phyloP scores from a whole-genome alignment of 768 basidiomycete species.

The Russula sp. region DNA sequence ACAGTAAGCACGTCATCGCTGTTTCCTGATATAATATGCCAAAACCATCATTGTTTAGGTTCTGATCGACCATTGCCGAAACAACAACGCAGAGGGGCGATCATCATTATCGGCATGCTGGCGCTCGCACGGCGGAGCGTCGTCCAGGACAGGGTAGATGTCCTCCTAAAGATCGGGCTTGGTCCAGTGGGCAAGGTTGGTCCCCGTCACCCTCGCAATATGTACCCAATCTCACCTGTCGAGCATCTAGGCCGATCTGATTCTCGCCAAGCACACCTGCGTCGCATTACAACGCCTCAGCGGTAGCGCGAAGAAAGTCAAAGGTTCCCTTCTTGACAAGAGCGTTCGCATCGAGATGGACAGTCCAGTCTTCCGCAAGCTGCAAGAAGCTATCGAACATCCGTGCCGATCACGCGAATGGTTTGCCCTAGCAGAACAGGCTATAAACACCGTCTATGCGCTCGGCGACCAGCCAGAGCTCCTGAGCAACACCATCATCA shows the following conservation, averaged over 20 bases:
- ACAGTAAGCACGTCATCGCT: constrained; percentile 56
- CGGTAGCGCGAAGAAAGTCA: constrained; percentile 95
- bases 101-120: constrained; percentile 96
- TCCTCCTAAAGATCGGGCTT: constrained; percentile 81
- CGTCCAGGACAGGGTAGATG: constrained; percentile 79
- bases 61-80: constrained; percentile 71
- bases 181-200: constrained; percentile 79
- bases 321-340: constrained; percentile 89
- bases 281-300: constrained; percentile 89
- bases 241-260: constrained; percentile 67
- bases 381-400: constrained; percentile 76
- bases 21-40: not conserved
- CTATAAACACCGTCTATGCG: constrained; percentile 92
- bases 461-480: constrained; percentile 91
- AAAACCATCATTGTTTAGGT: constrained; percentile 44
- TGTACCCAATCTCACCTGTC: not conserved
- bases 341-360: constrained; percentile 85
- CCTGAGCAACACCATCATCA: constrained; percentile 77
- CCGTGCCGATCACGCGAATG: constrained; percentile 86
- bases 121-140: constrained; percentile 78
- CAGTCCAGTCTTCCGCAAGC: constrained; percentile 75
- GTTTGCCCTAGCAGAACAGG: constrained; percentile 97
- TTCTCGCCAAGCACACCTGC: constrained; percentile 90
- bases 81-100: constrained; percentile 87
- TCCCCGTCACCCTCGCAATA: not conserved